Percentiles rank a stretch among this genome's conserved stretches.
Conservation (phyloP, 495 filamentous ascomycete species). For the Tuber microsphaerosporum region DNA sequence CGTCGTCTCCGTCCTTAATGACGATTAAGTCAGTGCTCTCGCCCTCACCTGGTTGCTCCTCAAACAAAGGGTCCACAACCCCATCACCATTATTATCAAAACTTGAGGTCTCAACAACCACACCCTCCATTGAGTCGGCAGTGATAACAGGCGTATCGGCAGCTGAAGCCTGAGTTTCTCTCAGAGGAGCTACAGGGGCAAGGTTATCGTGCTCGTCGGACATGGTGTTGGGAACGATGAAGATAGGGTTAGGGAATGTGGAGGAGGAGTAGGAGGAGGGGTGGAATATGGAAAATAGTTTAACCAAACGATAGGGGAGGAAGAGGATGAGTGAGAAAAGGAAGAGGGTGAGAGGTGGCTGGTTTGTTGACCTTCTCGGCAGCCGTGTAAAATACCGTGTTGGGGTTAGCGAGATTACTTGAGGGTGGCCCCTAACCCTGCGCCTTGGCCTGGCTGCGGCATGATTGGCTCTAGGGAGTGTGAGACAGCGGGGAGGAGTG, state of each 20-base stretch:
- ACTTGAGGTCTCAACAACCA: neutral
- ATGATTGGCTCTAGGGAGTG: neutral
- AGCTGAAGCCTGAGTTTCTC: neutral
- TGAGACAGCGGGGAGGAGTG: neutral
- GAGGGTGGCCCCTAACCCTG: neutral
- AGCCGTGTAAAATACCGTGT: neutral
- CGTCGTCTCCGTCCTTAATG: slow-evolving; percentile 2
- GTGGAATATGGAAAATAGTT: neutral
- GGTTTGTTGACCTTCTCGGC: slow-evolving; percentile 1
- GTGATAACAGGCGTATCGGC: neutral
- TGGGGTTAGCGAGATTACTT: neutral
- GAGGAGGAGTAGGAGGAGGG: neutral
- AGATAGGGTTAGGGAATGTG: neutral
- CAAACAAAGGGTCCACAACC: slow-evolving; percentile 3
- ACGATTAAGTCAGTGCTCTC: slow-evolving; percentile 1
- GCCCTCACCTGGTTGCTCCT: neutral
- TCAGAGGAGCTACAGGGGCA: neutral
- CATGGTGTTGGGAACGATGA: neutral
- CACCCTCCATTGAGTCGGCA: slow-evolving; percentile 1
- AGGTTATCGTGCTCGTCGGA: neutral
- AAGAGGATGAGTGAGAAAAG: neutral
- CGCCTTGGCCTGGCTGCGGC: neutral
- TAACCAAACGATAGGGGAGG: neutral
- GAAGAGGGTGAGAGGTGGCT: neutral
- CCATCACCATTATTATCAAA: slow-evolving; percentile 1